Evolutionary conservation across 768 basidiomycete species (phyloP).

Genomic region (Kondoa subrosea): DNA sequence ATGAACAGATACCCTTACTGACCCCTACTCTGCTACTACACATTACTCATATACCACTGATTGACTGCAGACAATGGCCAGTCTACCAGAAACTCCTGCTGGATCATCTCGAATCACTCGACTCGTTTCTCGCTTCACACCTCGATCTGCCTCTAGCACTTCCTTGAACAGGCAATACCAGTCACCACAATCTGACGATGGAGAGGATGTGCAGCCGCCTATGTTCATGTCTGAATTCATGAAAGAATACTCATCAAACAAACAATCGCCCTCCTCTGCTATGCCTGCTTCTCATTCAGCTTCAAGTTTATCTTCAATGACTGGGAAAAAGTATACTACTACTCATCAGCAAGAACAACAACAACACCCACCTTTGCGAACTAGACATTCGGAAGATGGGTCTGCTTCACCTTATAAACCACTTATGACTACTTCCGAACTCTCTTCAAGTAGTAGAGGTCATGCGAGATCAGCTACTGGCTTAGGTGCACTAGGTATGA

Average conservation of each 20-base stretch:
- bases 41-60: too few species aligned
- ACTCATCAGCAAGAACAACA: neutral
- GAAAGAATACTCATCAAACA: neutral
- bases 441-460: neutral
- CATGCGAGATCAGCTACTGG: neutral
- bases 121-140: conserved; percentile 8
- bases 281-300: neutral
- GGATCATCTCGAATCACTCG: neutral
- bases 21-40: too few species aligned
- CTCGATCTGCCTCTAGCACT: neutral
- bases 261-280: neutral
- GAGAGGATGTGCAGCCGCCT: conserved; percentile 2
- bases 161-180: neutral
- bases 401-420: conserved; percentile 2
- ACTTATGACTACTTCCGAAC: neutral
- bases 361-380: neutral
- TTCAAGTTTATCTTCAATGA: neutral
- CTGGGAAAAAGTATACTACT: neutral
- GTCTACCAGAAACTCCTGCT: neutral
- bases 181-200: neutral
- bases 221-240: conserved; percentile 6
- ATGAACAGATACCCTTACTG: too few species aligned
- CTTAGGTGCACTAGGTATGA: neutral
- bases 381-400: neutral
- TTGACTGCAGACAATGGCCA: neutral